These are phyloP conservation scores for Beauveria pseudobassiana DNA, from an alignment of 2,329 filamentous ascomycete species.

Conservation along the genomic window DNA sequence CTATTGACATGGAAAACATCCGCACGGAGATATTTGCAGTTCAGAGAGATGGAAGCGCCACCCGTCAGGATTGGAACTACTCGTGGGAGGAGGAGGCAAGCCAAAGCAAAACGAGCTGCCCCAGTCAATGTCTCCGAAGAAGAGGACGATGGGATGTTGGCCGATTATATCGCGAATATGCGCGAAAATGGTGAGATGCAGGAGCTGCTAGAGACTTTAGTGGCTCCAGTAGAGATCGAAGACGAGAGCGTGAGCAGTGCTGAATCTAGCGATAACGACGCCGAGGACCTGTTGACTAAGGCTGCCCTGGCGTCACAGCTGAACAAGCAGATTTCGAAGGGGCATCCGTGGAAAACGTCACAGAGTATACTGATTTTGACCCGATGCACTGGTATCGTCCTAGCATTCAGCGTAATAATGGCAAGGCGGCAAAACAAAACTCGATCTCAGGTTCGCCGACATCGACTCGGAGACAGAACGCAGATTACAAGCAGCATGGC, in stretches of 20 bases:
- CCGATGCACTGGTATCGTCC: slow-evolving; percentile 76
- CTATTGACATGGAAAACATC: slow-evolving; percentile 22
- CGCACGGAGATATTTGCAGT: slow-evolving; percentile 26
- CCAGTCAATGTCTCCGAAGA: slow-evolving; percentile 14
- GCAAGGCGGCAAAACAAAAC: slow-evolving; percentile 52
- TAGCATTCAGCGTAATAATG: slow-evolving; percentile 53
- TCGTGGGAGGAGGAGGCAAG: slow-evolving; percentile 17
- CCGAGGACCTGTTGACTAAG: not conserved
- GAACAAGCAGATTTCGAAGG: slow-evolving; percentile 31
- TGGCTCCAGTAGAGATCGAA: not conserved
- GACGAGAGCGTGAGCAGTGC: not conserved
- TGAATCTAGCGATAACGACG: not conserved
- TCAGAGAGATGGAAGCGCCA: slow-evolving; percentile 13
- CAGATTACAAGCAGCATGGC: slow-evolving; percentile 51
- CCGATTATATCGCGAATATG: slow-evolving; percentile 67
- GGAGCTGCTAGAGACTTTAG: slow-evolving; percentile 33
- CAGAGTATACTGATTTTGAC: slow-evolving; percentile 62
- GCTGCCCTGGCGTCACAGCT: not conserved
- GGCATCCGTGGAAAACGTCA: not conserved
- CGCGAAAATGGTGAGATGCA: slow-evolving; percentile 46
- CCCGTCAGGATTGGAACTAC: slow-evolving; percentile 11
- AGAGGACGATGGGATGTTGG: slow-evolving; percentile 50
- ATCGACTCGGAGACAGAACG: slow-evolving; percentile 61
- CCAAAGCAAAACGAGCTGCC: slow-evolving; percentile 8
- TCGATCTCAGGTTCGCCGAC: slow-evolving; percentile 38